phyloP scores from a whole-genome alignment of 768 basidiomycete species.

The Holtermanniella nyarrowii region DNA sequence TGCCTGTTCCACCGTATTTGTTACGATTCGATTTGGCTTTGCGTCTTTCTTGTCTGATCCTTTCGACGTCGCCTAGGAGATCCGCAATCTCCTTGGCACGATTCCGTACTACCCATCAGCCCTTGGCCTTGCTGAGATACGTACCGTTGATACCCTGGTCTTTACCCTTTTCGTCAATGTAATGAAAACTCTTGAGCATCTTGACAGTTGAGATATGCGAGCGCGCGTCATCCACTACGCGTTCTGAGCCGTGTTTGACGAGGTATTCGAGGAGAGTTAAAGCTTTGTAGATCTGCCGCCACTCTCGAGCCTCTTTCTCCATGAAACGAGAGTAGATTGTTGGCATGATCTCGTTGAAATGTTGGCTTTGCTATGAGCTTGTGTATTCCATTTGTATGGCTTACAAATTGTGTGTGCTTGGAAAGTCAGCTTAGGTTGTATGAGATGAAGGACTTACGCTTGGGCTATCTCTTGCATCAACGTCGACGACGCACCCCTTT shows the following conservation, averaged over 20 bases:
- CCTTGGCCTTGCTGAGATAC: conserved; percentile 1
- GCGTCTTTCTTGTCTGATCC: conserved; percentile 74
- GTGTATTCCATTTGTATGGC: neutral
- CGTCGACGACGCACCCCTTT: conserved; percentile 92
- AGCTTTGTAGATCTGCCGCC: conserved; percentile 99
- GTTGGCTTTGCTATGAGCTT: neutral
- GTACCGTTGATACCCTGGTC: conserved; percentile 96
- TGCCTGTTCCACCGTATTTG: conserved; percentile 82
- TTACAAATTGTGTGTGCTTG: conserved; percentile 91
- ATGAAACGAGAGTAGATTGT: conserved; percentile 61
- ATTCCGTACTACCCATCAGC: conserved; percentile 62
- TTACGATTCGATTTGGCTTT: conserved; percentile 83
- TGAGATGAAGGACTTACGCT: conserved; percentile 53
- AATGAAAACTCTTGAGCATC: conserved; percentile 95
- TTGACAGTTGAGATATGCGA: conserved; percentile 91
- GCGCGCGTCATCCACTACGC: conserved; percentile 93
- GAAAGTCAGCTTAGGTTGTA: conserved; percentile 11
- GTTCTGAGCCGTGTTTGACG: conserved; percentile 91
- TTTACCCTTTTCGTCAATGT: conserved; percentile 96
- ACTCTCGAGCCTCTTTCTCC: conserved; percentile 86
- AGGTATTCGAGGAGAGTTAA: conserved; percentile 90
- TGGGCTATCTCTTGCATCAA: conserved; percentile 98
- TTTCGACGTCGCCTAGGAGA: conserved; percentile 79
- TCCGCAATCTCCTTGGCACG: conserved; percentile 87
- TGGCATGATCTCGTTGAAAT: conserved; percentile 98